Percentiles rank a stretch among this genome's conserved stretches.
Evolutionary conservation across 2,329 filamentous ascomycete species (phyloP).

Genomic region (Phaeoacremonium minimum): DNA sequence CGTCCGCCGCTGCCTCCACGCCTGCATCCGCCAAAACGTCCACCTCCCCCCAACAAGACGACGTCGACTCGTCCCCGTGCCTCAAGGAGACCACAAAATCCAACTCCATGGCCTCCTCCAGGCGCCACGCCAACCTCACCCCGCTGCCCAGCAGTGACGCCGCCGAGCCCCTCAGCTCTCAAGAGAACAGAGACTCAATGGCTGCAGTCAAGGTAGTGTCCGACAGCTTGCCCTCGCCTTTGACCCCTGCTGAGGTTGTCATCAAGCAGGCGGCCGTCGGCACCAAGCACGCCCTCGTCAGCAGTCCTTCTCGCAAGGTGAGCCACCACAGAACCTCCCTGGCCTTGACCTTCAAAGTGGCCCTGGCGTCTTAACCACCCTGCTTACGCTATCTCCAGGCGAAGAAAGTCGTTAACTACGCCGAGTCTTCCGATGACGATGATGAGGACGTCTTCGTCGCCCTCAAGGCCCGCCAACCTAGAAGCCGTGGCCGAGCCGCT

Average conservation of each 20-base stretch:
- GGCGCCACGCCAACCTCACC: slow-evolving; percentile 38
- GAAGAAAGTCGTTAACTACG: slow-evolving; percentile 68
- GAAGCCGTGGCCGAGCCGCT: slow-evolving; percentile 42
- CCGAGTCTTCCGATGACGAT: slow-evolving; percentile 78
- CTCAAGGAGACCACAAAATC: slow-evolving; percentile 24
- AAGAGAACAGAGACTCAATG: slow-evolving; percentile 54
- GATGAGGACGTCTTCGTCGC: slow-evolving; percentile 66
- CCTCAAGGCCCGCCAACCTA: slow-evolving; percentile 30
- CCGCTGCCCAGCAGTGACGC: slow-evolving; percentile 61
- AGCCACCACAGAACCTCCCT: too few relatives aligned
- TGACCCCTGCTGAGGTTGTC: slow-evolving; percentile 34
- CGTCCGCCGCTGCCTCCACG: slow-evolving; percentile 17
- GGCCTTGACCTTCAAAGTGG: too few relatives aligned
- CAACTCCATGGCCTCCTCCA: slow-evolving; percentile 31
- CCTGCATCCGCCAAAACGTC: slow-evolving; percentile 18
- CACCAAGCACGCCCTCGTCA: slow-evolving; percentile 38
- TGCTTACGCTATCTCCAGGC: slow-evolving; percentile 30
- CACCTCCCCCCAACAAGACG: slow-evolving; percentile 11
- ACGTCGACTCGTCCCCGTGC: slow-evolving; percentile 27
- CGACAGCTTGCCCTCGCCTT: slow-evolving; percentile 39
- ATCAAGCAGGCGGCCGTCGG: slow-evolving; percentile 33
- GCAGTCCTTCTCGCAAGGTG: slow-evolving; percentile 81
- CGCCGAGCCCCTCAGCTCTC: slow-evolving; percentile 61
- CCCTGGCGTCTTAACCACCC: too few relatives aligned
- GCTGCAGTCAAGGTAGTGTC: slow-evolving; percentile 45